Evolutionary conservation across 805 yeast genomes (phyloP).

Genomic region (Wickerhamomyces canadensis): DNA sequence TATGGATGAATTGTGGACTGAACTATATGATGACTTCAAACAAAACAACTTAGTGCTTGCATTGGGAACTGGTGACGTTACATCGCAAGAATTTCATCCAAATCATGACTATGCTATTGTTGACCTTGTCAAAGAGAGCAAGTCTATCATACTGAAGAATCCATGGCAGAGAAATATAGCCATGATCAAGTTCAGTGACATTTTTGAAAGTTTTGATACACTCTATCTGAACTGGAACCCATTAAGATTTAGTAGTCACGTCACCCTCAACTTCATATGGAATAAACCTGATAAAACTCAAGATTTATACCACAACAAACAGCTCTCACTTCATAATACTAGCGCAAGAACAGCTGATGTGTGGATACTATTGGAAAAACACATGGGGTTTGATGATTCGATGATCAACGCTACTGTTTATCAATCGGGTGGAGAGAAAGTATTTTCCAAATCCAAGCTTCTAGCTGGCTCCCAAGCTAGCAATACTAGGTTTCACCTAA

Average conservation of each 20-base stretch:
- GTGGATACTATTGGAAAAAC: constrained; percentile 48
- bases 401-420: constrained; percentile 26
- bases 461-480: constrained; percentile 17
- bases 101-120: constrained; percentile 69
- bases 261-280: constrained; percentile 27
- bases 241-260: constrained; percentile 17
- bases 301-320: constrained; percentile 32
- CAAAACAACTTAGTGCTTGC: constrained; percentile 44
- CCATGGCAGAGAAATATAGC: constrained; percentile 34
- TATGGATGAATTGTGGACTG: constrained; percentile 29
- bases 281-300: constrained; percentile 13
- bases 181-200: constrained; percentile 21
- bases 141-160: constrained; percentile 33
- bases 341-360: constrained; percentile 26
- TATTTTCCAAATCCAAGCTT: constrained; percentile 13
- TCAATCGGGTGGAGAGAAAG: constrained; percentile 26
- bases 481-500: constrained; percentile 35
- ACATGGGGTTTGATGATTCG: constrained; percentile 26
- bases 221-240: constrained; percentile 69
- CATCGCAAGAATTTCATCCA: constrained; percentile 38
- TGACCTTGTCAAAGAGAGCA: constrained; percentile 25
- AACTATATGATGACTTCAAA: constrained; percentile 26
- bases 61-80: constrained; percentile 61
- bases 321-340: constrained; percentile 35
- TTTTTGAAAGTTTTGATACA: constrained; percentile 37